phyloP scores from a whole-genome alignment of 2,329 filamentous ascomycete genomes.

The Pestalotiopsis sp. region DNA sequence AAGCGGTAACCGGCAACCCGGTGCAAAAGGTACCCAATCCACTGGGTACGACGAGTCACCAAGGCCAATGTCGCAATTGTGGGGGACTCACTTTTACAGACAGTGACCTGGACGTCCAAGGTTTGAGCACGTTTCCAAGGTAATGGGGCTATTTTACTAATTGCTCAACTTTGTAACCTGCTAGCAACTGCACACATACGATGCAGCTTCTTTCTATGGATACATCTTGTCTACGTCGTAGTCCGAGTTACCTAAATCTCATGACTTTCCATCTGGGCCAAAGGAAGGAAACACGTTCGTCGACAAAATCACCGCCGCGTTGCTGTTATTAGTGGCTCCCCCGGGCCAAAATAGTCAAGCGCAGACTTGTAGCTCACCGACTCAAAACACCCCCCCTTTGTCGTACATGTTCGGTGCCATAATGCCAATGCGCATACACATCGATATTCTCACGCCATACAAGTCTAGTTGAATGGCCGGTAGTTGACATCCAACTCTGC shows the following conservation, averaged over 20 bases:
- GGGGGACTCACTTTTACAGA: not conserved
- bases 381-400: not conserved
- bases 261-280: not conserved
- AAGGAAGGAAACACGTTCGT: not conserved
- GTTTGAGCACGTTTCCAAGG: constrained; percentile 4
- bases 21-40: not conserved
- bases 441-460: not conserved
- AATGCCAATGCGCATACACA: not conserved
- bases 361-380: not conserved
- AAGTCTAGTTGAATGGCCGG: not conserved
- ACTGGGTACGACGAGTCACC: not conserved
- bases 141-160: not conserved
- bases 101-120: constrained; percentile 1
- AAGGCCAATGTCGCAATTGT: constrained; percentile 9
- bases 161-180: not conserved
- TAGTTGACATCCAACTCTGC: not conserved
- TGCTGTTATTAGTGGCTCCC: not conserved
- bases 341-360: not conserved
- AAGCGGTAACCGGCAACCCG: not conserved
- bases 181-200: constrained; percentile 1
- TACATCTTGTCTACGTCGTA: not conserved
- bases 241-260: not conserved
- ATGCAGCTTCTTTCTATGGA: not conserved
- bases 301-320: not conserved
- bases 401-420: not conserved